Evolutionary conservation across 257 asterid genomes (phyloP), one percentile per base, ranked within the genome.

Genomic region (Scutellaria galericulata): DNA sequence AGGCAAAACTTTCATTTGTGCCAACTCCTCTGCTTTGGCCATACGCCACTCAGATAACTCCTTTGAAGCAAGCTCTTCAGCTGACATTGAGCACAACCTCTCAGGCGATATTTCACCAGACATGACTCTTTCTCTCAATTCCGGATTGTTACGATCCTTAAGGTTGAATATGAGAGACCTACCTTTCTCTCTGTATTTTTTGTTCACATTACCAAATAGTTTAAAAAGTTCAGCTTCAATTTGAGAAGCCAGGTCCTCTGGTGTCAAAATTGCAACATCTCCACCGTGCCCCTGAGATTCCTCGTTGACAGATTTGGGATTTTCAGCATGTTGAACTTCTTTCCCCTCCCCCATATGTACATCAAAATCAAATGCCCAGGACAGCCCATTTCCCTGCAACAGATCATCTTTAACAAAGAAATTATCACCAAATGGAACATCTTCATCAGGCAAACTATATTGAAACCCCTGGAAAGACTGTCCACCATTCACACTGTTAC

Each of bases 21-120:
- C 99, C 66, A 90, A 64, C 77, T 90, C 97, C 80, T 95, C 97
- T 5, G 97, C 98, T 81, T 95, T 95, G 60, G 97, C 95, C 86
- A 80, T 84, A 62, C 99, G 90, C 99, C 99, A 95, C 76, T 95
- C 83, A 8, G 99, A 88, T 39, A 95, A 83, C 86, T 95, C 99
- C 86, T 92, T 92, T 9, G 99, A 95, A 82, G 99, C 99, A 83
- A 95, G 98, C 78, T 95, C 98, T 79, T 95, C 99, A 35, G 96
- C 98, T 3, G 96, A 81, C 99, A 95, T 95, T 37, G 98, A 84
- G 73, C 98, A 92, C 72, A 95, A 75, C 79, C 86, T 90, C 42
- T 89, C 91, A 0, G 99, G 98, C 1, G 90, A 77, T 67, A 95
- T 86, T 73, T 89, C 92, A 61, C 98, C 96, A 51, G 96, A 86